Conservation (phyloP, 352 stramenopile genomes). For the Peronospora farinosa region DNA sequence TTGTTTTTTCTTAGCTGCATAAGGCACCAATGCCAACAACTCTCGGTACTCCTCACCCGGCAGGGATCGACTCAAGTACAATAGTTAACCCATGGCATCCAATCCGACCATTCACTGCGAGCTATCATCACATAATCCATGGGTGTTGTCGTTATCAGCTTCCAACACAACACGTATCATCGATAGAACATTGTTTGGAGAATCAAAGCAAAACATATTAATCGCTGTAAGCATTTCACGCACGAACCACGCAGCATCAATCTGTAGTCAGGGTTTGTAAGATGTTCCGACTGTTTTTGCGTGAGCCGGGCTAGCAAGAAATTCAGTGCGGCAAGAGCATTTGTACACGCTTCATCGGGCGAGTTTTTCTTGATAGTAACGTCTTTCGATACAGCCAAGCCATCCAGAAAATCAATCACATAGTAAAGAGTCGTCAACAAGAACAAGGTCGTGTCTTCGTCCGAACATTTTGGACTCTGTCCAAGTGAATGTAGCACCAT, state of each 20-base stretch:
- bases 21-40: constrained; percentile 28
- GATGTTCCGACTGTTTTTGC: constrained; percentile 9
- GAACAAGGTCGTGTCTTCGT: constrained; percentile 28
- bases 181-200: constrained; percentile 37
- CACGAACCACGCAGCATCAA: constrained; percentile 36
- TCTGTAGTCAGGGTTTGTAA: constrained; percentile 10
- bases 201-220: constrained; percentile 49
- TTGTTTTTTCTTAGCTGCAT: constrained; percentile 43
- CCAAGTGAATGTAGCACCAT: constrained; percentile 38
- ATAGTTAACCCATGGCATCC: constrained; percentile 28
- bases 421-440: constrained; percentile 40
- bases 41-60: constrained; percentile 28
- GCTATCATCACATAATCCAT: too few relatives aligned
- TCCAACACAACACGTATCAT: constrained; percentile 29
- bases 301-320: constrained; percentile 34
- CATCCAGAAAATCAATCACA: constrained; percentile 35
- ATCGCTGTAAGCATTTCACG: constrained; percentile 39
- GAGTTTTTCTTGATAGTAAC: constrained; percentile 14
- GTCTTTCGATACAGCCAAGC: constrained; percentile 17
- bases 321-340: constrained; percentile 31
- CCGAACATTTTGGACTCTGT: constrained; percentile 30
- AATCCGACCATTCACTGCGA: too few relatives aligned
- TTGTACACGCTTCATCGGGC: constrained; percentile 28
- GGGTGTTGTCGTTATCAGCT: constrained; percentile 1
- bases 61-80: constrained; percentile 35